Conservation (phyloP, 2,329 filamentous ascomycete genomes). For the Tolypocladium cylindrosporum region DNA sequence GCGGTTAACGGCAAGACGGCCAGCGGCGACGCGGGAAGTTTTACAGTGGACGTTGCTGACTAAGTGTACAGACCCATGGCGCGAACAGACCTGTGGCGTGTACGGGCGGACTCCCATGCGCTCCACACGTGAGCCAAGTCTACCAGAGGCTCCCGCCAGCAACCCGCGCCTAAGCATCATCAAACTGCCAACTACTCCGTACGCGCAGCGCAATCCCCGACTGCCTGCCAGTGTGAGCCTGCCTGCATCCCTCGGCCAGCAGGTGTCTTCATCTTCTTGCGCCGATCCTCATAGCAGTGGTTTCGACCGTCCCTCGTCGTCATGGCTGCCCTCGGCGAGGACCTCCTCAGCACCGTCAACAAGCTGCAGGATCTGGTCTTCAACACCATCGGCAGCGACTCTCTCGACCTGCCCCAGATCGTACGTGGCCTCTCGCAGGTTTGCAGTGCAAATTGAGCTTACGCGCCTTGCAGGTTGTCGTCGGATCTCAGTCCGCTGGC, state of each 20-base stretch:
- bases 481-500: conserved; percentile 94
- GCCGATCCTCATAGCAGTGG: neutral
- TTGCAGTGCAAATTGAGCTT: conserved; percentile 3
- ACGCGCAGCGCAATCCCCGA: conserved; percentile 4
- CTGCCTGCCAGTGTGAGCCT: conserved; percentile 1
- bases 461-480: conserved; percentile 62
- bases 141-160: neutral
- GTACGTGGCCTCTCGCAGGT: conserved; percentile 42
- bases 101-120: neutral
- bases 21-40: too few relatives aligned
- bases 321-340: conserved; percentile 94
- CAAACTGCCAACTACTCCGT: neutral
- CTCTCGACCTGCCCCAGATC: conserved; percentile 94
- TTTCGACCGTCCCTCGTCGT: conserved; percentile 11
- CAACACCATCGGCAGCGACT: conserved; percentile 99
- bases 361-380: conserved; percentile 98
- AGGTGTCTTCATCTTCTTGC: neutral
- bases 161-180: neutral
- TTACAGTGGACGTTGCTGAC: too few relatives aligned
- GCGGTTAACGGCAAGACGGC: too few relatives aligned
- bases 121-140: neutral
- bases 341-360: conserved; percentile 91
- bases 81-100: too few relatives aligned
- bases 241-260: neutral
- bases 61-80: too few relatives aligned